These are phyloP conservation scores for Psophocarpus tetragonolobus DNA, from an alignment of 306 rosid genomes.

Conservation along the genomic window DNA sequence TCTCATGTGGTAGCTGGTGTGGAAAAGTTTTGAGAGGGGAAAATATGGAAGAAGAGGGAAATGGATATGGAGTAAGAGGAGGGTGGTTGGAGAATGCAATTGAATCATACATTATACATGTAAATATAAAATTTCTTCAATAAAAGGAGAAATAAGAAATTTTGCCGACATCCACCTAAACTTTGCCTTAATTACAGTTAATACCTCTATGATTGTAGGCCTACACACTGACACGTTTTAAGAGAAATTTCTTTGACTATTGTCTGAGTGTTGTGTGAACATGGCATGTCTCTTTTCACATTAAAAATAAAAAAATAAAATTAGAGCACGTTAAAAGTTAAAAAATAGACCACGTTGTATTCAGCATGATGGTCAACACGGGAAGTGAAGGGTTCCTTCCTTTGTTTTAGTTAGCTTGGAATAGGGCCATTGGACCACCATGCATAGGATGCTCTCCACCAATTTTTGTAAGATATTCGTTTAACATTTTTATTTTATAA, in stretches of 20 bases:
- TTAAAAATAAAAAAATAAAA: neutral
- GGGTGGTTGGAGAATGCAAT: neutral
- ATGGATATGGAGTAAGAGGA: neutral
- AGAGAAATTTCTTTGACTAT: neutral
- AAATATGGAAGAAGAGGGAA: neutral
- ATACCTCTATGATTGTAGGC: neutral
- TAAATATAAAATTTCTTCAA: neutral
- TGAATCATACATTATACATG: neutral
- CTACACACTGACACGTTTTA: neutral
- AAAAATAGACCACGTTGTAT: neutral
- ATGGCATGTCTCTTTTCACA: neutral
- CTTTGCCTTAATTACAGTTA: neutral
- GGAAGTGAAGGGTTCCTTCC: neutral
- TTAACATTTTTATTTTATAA: neutral
- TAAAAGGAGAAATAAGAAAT: neutral
- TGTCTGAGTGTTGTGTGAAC: neutral
- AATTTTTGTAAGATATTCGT: no score
- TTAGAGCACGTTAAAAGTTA: neutral
- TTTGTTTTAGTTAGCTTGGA: no score
- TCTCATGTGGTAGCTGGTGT: slow-evolving; percentile 18
- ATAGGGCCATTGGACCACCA: no score
- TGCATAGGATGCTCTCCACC: no score
- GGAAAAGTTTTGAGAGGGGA: slow-evolving; percentile 12
- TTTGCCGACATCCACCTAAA: neutral
- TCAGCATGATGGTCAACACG: neutral